Base-by-base conservation (phyloP, 2,329 filamentous ascomycete species). In the Fusarium sp. region DNA sequence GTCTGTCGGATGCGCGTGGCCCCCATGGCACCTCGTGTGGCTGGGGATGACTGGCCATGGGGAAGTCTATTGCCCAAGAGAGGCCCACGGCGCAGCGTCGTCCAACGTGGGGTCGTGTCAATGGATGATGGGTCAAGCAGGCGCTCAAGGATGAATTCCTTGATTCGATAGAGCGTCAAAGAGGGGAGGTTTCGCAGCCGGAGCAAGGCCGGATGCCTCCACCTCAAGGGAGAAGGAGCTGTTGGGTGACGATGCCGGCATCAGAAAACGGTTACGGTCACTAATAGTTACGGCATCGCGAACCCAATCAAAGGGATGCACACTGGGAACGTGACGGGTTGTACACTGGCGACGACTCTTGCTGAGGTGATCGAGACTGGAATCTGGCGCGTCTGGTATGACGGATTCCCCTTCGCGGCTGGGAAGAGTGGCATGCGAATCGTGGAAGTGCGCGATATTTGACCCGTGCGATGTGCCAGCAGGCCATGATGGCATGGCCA, bases 51-150 rank as follows among this genome's bases (percentile, higher is more conserved):
- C 60, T 62, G 59, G 65, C 43, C 57, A 66, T 67, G 65, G 76
- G 68, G 66, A 74, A 75, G 69, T 70, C 58, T 57, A 67, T 70
- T 54, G 65, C 60, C 71, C 63, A 68, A 69, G 65, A 67, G 66
- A 73, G 63, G 65, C 69, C 73, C 75, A 78, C 75, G 72, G 73
- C 65, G 70, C 74, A 76, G 70, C 70, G 65, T 73, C 61, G 64
- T 72, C 70, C 76, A 79, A 78, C 77, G 77, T 79, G 77, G 77
- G 76, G 77, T 79, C 75, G 56, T 76, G 59, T 73, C 69, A 75
- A 75, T 78, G 75, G 76, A 69, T 78, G 73, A 79, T 67, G 71
- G 76, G 77, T 43, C 63, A 75, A 67, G 65, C 62, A 72, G 70
- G 60, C 38, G 61, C 68, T 52, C 38, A 58, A 65, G 56, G 58